phyloP scores from a whole-genome alignment of 306 rosid genomes.

The Casuarina glauca region DNA sequence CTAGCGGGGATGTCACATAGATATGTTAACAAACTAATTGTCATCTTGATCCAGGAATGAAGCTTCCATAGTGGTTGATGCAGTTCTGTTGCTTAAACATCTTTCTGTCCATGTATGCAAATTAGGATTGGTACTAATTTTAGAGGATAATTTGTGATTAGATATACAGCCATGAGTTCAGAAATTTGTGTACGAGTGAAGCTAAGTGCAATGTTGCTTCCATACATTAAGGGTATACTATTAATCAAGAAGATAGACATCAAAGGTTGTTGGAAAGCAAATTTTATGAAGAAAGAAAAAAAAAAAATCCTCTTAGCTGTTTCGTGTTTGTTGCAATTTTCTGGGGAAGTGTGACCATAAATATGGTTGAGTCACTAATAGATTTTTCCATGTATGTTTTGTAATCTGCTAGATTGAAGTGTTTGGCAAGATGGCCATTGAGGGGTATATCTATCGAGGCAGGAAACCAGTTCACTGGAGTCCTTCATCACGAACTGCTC shows the following conservation, averaged over 20 bases:
- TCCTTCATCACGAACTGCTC: conserved; percentile 97
- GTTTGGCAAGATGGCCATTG: conserved; percentile 94
- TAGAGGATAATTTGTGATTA: background rate
- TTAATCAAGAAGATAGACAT: background rate
- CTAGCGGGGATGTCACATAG: conserved; percentile 3
- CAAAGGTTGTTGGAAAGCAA: background rate
- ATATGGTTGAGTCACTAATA: background rate
- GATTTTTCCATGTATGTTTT: conserved; percentile 18
- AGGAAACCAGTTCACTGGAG: conserved; percentile 99
- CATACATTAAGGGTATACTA: background rate
- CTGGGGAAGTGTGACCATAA: background rate
- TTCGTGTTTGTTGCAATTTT: background rate
- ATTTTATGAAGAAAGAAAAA: background rate
- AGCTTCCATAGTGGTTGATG: conserved; percentile 7
- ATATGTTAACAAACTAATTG: conserved; percentile 11
- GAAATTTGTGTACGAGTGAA: background rate
- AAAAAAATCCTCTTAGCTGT: background rate
- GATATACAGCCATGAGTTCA: background rate
- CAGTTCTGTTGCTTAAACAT: conserved; percentile 23
- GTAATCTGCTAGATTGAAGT: conserved; percentile 80
- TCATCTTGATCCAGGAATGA: conserved; percentile 23
- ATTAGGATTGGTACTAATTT: conserved; percentile 8
- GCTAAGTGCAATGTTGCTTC: background rate
- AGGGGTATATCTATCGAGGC: conserved; percentile 92
- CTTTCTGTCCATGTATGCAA: background rate